These are phyloP conservation scores for Starmerella tilneyi DNA, from an alignment of 805 yeast species.

Conservation along the genomic window DNA sequence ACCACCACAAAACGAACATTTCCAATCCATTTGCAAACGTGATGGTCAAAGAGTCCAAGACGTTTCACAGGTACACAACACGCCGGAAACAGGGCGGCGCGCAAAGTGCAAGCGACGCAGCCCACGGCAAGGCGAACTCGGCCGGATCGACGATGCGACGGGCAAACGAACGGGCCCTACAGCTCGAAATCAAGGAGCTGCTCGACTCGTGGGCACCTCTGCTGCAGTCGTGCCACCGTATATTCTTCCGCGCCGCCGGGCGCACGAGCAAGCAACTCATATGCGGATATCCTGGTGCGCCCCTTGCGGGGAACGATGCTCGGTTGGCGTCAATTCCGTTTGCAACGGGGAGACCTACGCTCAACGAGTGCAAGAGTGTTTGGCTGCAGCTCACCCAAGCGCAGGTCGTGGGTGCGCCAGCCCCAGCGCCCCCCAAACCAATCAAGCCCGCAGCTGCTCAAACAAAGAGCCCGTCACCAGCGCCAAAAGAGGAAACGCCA, in stretches of 20 bases:
- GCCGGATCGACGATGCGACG: conserved; percentile 89
- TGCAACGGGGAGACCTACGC: conserved; percentile 79
- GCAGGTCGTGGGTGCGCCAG: conserved; percentile 45
- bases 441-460: conserved; percentile 28
- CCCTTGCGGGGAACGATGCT: conserved; percentile 45
- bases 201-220: conserved; percentile 51
- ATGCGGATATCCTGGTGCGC: conserved; percentile 51
- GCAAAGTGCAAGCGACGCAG: conserved; percentile 83
- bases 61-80: conserved; percentile 90
- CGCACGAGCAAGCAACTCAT: conserved; percentile 52
- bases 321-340: conserved; percentile 71
- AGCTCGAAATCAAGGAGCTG: conserved; percentile 63
- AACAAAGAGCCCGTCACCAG: conserved; percentile 20
- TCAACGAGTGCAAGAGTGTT: conserved; percentile 65
- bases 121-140: conserved; percentile 89
- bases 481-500: conserved; percentile 13
- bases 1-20: conserved; percentile 42
- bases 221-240: conserved; percentile 51
- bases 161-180: conserved; percentile 75
- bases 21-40: conserved; percentile 41
- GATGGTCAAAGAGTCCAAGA: conserved; percentile 56
- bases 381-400: conserved; percentile 71
- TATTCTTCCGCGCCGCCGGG: conserved; percentile 76
- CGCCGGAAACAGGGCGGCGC: conserved; percentile 97
- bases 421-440: background rate